A percentile compares a stretch with the other conserved stretches of the same genome.
Conservation (phyloP, 2,329 filamentous ascomycete species). For the Trichophyton rubrum region DNA sequence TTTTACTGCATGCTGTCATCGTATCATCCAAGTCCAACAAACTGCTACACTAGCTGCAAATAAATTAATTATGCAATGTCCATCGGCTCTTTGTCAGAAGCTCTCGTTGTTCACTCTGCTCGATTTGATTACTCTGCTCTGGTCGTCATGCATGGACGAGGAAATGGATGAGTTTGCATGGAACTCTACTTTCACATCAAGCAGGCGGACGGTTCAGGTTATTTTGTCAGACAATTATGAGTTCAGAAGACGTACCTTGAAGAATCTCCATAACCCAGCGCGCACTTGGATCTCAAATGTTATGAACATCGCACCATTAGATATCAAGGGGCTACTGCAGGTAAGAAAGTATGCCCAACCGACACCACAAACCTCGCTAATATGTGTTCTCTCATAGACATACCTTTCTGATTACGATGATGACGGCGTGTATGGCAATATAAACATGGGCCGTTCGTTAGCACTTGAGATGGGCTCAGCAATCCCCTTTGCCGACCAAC, state of each 20-base stretch:
- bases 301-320: conserved; percentile 74
- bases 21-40: conserved; percentile 80
- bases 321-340: conserved; percentile 84
- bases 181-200: conserved; percentile 65
- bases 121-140: conserved; percentile 87
- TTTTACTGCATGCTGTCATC: conserved; percentile 82
- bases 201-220: conserved; percentile 64
- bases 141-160: conserved; percentile 83
- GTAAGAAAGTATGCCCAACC: conserved; percentile 13
- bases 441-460: conserved; percentile 86
- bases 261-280: conserved; percentile 62
- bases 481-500: conserved; percentile 75
- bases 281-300: conserved; percentile 68
- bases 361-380: background rate
- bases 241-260: conserved; percentile 67
- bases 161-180: conserved; percentile 92
- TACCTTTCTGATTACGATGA: conserved; percentile 93
- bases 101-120: conserved; percentile 84
- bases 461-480: conserved; percentile 81
- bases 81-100: conserved; percentile 80
- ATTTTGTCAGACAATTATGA: conserved; percentile 89
- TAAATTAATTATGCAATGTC: conserved; percentile 69
- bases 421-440: conserved; percentile 77
- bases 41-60: conserved; percentile 75
- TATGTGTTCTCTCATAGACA: conserved; percentile 45